Evolutionary conservation across 306 rosid genomes (phyloP).

Genomic region (Mimosa pudica): DNA sequence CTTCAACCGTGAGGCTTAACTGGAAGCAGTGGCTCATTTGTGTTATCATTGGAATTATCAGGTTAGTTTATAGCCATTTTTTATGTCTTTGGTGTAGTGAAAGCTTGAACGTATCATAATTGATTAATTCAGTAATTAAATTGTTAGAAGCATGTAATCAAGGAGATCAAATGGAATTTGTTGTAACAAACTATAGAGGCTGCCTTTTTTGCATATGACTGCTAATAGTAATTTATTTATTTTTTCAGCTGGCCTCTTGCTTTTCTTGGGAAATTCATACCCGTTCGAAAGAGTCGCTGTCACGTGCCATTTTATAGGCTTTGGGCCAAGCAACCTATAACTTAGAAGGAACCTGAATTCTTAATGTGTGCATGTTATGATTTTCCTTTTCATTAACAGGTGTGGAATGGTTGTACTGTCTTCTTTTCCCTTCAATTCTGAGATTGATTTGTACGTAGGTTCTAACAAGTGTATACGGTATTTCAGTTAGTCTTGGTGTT

Average conservation of each 20-base stretch:
- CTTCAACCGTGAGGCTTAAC: slow-evolving; percentile 66
- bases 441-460: slow-evolving; percentile 32
- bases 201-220: background rate
- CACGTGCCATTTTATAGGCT: background rate
- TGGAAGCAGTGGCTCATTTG: slow-evolving; percentile 89
- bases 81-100: background rate
- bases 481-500: slow-evolving; percentile 21
- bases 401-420: slow-evolving; percentile 14
- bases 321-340: background rate
- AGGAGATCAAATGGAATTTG: background rate
- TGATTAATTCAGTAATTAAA: background rate
- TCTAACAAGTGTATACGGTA: slow-evolving; percentile 32
- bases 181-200: background rate
- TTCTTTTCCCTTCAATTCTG: background rate
- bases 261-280: slow-evolving; percentile 71
- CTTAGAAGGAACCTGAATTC: background rate
- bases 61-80: slow-evolving; percentile 46
- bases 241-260: slow-evolving; percentile 92
- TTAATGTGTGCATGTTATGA: slow-evolving; percentile 24
- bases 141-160: slow-evolving; percentile 10
- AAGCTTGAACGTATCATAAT: background rate
- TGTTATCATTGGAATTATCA: slow-evolving; percentile 58
- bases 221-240: slow-evolving; percentile 14
- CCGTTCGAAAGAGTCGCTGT: slow-evolving; percentile 52
- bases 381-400: slow-evolving; percentile 5